Evolutionary conservation across 2,329 filamentous ascomycete genomes (phyloP), one percentile per base, ranked within the genome.

Genomic region (Colletotrichum liaoningense): DNA sequence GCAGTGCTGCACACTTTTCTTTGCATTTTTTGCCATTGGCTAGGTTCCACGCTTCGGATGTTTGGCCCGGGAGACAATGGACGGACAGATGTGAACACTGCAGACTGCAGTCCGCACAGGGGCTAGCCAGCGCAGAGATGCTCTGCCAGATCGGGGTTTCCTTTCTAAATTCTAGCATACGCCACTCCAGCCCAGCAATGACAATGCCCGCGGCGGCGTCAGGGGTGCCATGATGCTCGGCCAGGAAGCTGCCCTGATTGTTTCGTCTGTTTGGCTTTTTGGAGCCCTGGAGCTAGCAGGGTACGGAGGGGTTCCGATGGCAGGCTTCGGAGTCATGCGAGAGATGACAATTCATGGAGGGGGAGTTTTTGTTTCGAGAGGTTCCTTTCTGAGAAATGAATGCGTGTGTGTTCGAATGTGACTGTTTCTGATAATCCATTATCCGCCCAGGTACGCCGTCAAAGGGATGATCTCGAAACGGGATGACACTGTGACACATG

Each of bases 41-140:
- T 9, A 58, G 65, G 65, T 69, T 64, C 65, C 54, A 54, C 26
- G 49, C 66, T 49, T 69, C 70, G 70, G 66, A 65, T 69, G 70
- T 69, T 69, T 56, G 54, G 66, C 59, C 70, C 70, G 70, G 69
- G 28, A 63, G 65, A 65, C 59, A 55, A 63, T 24, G 62, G 46
- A 11, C 42, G 42, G 42, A 22, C 19, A 19, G 42, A 49, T 49
- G 42, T 22, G 22, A 38, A 46, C 46, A 63, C 62, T 30, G 24
- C 33, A 46, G 8, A 63, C 62, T 30, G 19, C 24, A 46, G 8
- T 3, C 35, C n/a, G n/a, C 62, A 38, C 30, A 22, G 46, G 14
- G 30, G 42, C 42, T 22, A 49, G 42, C 42, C 42, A 63, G 35
- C n/a, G 46, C 28, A 52, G 60, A 26, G 28, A 63, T 30, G 30